Conservation (phyloP, 495 filamentous ascomycete species). For the Hypoxylon fuscum region DNA sequence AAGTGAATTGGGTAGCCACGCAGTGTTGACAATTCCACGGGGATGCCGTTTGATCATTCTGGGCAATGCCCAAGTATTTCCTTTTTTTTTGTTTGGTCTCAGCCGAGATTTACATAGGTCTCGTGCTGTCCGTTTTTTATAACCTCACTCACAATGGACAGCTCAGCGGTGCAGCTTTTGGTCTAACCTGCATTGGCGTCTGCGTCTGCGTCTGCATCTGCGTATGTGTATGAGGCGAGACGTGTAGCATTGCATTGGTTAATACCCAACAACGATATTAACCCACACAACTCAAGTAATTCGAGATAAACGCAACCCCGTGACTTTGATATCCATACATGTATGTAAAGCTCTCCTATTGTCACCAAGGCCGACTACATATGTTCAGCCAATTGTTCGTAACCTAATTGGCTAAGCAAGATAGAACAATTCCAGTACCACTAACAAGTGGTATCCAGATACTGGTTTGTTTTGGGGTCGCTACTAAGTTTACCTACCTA, state of each 20-base stretch:
- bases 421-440: no score
- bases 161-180: not conserved
- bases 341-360: no score
- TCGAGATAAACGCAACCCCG: not conserved
- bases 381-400: no score
- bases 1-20: conserved; percentile 16
- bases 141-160: not conserved
- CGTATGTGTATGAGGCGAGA: not conserved
- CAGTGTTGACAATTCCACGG: conserved; percentile 1
- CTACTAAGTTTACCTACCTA: no score
- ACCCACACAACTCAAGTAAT: not conserved
- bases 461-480: no score
- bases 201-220: not conserved
- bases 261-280: not conserved
- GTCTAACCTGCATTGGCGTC: not conserved
- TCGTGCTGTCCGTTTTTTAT: not conserved
- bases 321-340: not conserved
- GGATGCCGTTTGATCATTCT: not conserved
- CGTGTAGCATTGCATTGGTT: not conserved
- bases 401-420: no score
- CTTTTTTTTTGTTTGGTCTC: not conserved
- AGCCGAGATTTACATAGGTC: not conserved
- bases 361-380: no score
- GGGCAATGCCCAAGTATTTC: not conserved
- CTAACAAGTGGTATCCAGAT: no score